phyloP scores from a whole-genome alignment of 2,329 filamentous ascomycete genomes.

The Aureobasidium sp. region DNA sequence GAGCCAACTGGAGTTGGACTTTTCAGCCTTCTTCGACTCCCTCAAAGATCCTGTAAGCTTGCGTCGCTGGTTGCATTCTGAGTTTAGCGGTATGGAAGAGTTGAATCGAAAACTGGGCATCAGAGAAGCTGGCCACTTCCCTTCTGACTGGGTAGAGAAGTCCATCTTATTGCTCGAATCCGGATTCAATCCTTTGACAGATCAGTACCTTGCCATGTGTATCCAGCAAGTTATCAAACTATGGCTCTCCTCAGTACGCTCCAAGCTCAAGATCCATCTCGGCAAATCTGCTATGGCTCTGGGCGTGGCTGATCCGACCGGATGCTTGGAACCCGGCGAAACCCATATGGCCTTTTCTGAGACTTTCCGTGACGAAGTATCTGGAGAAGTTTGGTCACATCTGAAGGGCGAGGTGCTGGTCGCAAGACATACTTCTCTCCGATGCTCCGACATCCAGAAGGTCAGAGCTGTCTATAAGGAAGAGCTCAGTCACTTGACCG shows the following conservation, averaged over 20 bases:
- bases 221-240: conserved; percentile 40
- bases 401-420: conserved; percentile 57
- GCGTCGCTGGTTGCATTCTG: conserved; percentile 45
- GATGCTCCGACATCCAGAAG: conserved; percentile 63
- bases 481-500: conserved; percentile 57
- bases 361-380: conserved; percentile 46
- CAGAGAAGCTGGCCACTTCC: conserved; percentile 43
- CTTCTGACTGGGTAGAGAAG: conserved; percentile 41
- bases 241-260: conserved; percentile 43
- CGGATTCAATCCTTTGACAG: conserved; percentile 18
- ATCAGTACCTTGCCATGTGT: conserved; percentile 21
- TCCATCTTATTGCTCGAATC: conserved; percentile 47
- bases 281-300: conserved; percentile 49
- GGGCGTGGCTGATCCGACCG: conserved; percentile 61
- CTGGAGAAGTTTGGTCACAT: conserved; percentile 44
- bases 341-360: conserved; percentile 59
- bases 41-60: conserved; percentile 44
- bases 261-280: conserved; percentile 13
- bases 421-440: conserved; percentile 59
- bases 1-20: conserved; percentile 42
- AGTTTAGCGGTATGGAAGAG: conserved; percentile 33
- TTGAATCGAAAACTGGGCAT: conserved; percentile 22
- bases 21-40: conserved; percentile 43
- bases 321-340: conserved; percentile 53
- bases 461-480: conserved; percentile 42